Evolutionary conservation across 2,329 filamentous ascomycete genomes (phyloP).

Genomic region (Colletotrichum sp.): DNA sequence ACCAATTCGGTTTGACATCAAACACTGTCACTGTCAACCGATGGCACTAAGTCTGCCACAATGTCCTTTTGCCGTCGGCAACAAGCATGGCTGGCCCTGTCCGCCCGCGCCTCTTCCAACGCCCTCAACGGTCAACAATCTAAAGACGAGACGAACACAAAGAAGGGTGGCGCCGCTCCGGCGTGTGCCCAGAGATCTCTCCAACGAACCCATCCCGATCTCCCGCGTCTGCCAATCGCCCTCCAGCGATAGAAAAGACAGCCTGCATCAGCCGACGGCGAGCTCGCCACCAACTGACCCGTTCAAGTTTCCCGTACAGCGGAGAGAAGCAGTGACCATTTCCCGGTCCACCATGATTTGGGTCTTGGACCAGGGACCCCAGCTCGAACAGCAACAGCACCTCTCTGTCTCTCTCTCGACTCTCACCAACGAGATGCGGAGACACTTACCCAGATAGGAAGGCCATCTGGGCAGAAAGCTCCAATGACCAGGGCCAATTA

Average conservation of each 20-base stretch:
- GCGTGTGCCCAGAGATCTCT: background rate
- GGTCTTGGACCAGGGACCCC: background rate
- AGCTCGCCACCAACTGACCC: background rate
- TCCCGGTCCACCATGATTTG: background rate
- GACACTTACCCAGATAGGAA: constrained; percentile 11
- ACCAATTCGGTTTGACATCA: background rate
- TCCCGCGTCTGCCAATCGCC: constrained; percentile 4
- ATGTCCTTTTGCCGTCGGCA: constrained; percentile 11
- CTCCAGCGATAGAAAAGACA: background rate
- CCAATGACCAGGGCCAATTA: background rate
- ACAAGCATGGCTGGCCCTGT: background rate
- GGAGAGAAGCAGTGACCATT: background rate
- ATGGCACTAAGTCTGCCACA: background rate
- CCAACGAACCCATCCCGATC: background rate
- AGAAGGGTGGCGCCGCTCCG: background rate
- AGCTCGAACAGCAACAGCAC: background rate
- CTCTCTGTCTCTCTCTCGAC: background rate
- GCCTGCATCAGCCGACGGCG: background rate
- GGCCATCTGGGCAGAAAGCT: background rate
- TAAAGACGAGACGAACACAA: background rate
- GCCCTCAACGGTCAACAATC: background rate
- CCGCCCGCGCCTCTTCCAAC: background rate
- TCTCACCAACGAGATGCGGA: constrained; percentile 10
- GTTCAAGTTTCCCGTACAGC: background rate
- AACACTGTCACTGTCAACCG: background rate